Conservation (phyloP, 1,284 basidiomycete species). For the Ganoderma sinense region DNA sequence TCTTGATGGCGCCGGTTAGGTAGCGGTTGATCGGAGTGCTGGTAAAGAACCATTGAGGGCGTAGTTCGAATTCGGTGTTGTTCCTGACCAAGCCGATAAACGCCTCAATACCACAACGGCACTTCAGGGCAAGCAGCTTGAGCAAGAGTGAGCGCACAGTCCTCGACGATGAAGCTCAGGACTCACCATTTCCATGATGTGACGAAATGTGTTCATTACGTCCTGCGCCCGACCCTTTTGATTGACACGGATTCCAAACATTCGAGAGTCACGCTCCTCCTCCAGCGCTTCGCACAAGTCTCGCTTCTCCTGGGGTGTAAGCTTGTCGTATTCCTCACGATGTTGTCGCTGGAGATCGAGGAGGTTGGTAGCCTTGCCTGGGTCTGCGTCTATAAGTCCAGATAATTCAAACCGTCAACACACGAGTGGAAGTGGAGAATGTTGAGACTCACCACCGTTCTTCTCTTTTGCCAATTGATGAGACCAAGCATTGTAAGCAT, state of each 20-base stretch:
- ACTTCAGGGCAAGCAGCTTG: neutral
- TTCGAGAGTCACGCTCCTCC: constrained; percentile 1
- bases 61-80: neutral
- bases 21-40: neutral
- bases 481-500: constrained; percentile 15
- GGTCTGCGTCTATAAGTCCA: neutral
- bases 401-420: too few species aligned
- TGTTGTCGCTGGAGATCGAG: constrained; percentile 4
- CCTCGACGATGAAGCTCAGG: too few species aligned
- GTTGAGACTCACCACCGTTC: constrained; percentile 7
- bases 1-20: neutral
- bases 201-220: neutral
- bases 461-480: constrained; percentile 9
- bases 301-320: constrained; percentile 4
- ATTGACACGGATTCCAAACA: neutral
- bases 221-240: neutral
- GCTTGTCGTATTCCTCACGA: constrained; percentile 8
- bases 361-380: neutral
- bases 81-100: neutral
- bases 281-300: neutral
- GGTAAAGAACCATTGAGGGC: neutral
- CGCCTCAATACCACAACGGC: neutral
- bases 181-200: neutral
- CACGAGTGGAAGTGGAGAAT: neutral
- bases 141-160: neutral